These are phyloP conservation scores for Whalleya microplaca DNA, from an alignment of 2,329 filamentous ascomycete genomes.

Conservation along the genomic window DNA sequence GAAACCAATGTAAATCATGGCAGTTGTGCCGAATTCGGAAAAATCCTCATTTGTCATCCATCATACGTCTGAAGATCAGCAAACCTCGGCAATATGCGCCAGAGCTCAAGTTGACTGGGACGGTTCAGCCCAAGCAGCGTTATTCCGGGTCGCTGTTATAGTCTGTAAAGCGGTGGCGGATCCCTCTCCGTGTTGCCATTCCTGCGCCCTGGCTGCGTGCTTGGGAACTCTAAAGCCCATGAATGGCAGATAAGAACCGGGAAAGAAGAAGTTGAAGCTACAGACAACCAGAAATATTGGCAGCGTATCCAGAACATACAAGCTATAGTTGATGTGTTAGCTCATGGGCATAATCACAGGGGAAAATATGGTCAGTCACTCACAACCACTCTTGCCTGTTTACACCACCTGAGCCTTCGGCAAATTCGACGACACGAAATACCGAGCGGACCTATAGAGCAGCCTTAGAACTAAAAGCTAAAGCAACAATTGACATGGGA, in stretches of 20 bases:
- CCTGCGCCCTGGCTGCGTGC: constrained; percentile 3
- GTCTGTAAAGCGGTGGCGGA: constrained; percentile 8
- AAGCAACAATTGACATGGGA: background rate
- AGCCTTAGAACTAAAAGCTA: constrained; percentile 2
- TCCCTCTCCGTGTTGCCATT: constrained; percentile 6
- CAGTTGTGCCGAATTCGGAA: background rate
- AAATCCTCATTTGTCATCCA: background rate
- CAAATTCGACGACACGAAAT: constrained; percentile 38
- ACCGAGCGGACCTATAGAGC: constrained; percentile 34
- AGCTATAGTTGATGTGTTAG: constrained; percentile 14
- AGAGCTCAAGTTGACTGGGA: background rate
- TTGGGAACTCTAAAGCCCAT: constrained; percentile 39
- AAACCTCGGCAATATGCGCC: background rate
- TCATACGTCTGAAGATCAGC: background rate
- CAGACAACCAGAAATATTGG: constrained; percentile 35
- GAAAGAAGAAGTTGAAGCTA: constrained; percentile 35
- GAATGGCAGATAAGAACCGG: constrained; percentile 36
- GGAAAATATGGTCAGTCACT: constrained; percentile 18
- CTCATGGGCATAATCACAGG: background rate
- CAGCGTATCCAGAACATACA: constrained; percentile 40
- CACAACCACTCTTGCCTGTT: constrained; percentile 36
- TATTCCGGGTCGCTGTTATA: background rate
- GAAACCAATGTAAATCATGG: background rate
- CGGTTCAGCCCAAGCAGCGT: background rate
- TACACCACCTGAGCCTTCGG: constrained; percentile 28